A percentile compares a stretch with the other conserved stretches of the same genome.
Conservation (phyloP, 768 basidiomycete genomes). For the Trametes coccinea region DNA sequence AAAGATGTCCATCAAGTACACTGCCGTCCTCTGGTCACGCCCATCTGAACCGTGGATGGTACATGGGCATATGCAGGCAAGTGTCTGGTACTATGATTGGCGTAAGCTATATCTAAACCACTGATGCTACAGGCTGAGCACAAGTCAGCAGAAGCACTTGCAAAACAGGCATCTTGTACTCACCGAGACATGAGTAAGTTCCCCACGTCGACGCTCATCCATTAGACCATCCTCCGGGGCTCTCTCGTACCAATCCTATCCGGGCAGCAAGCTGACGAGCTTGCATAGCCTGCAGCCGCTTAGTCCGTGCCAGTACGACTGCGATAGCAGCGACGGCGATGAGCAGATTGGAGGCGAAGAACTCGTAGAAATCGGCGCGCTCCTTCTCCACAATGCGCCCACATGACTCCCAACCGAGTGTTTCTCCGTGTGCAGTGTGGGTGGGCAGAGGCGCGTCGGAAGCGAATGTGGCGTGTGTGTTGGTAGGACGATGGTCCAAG, state of each 20-base stretch:
- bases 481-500: neutral
- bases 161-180: neutral
- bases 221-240: constrained; percentile 31
- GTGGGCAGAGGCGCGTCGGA: constrained; percentile 12
- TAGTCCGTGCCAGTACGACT: constrained; percentile 68
- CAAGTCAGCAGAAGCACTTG: neutral
- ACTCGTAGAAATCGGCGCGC: constrained; percentile 88
- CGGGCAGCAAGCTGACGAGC: constrained; percentile 83
- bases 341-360: constrained; percentile 78
- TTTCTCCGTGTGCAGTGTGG: constrained; percentile 46
- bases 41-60: too few species aligned
- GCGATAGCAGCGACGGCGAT: constrained; percentile 67
- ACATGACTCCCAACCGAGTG: constrained; percentile 90
- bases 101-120: neutral
- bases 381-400: constrained; percentile 82
- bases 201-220: constrained; percentile 6
- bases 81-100: neutral
- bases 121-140: neutral
- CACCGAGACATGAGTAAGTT: neutral
- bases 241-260: constrained; percentile 68
- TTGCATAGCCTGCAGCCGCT: constrained; percentile 67
- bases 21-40: too few species aligned
- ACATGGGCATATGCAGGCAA: neutral
- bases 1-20: too few species aligned
- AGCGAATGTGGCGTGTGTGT: constrained; percentile 12